Evolutionary conservation across 306 rosid genomes (phyloP).

Genomic region (Sophora flavescens): DNA sequence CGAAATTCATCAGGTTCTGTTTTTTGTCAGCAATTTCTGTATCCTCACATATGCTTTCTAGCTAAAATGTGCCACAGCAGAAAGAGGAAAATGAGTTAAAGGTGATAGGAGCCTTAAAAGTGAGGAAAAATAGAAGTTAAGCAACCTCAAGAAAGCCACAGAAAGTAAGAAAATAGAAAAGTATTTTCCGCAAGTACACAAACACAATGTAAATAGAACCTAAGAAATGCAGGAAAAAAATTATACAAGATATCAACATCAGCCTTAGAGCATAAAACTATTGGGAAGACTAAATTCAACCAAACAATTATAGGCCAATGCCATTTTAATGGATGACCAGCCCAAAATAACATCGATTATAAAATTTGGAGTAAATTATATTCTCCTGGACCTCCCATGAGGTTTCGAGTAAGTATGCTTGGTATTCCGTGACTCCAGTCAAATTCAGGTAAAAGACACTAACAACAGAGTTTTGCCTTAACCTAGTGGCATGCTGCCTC

Average conservation of each 20-base stretch:
- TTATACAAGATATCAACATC: conserved; percentile 37
- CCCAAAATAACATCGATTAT: too few species aligned
- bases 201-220: conserved; percentile 13
- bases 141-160: conserved; percentile 22
- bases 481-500: too few species aligned
- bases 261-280: conserved; percentile 29
- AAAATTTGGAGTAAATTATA: too few species aligned
- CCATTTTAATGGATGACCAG: not conserved
- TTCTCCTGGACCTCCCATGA: not conserved
- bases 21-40: conserved; percentile 65
- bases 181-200: conserved; percentile 1
- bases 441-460: too few species aligned
- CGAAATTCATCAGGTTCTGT: conserved; percentile 58
- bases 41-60: conserved; percentile 92
- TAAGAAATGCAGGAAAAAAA: not conserved
- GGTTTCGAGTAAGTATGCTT: not conserved
- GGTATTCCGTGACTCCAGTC: not conserved
- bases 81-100: conserved; percentile 18
- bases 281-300: conserved; percentile 52
- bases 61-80: conserved; percentile 53
- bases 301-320: conserved; percentile 7
- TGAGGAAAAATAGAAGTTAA: not conserved
- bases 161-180: conserved; percentile 23
- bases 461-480: too few species aligned
- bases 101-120: too few species aligned